Conservation (phyloP, 108 stramenopile species). For the Fragilariopsis cylindrus region DNA sequence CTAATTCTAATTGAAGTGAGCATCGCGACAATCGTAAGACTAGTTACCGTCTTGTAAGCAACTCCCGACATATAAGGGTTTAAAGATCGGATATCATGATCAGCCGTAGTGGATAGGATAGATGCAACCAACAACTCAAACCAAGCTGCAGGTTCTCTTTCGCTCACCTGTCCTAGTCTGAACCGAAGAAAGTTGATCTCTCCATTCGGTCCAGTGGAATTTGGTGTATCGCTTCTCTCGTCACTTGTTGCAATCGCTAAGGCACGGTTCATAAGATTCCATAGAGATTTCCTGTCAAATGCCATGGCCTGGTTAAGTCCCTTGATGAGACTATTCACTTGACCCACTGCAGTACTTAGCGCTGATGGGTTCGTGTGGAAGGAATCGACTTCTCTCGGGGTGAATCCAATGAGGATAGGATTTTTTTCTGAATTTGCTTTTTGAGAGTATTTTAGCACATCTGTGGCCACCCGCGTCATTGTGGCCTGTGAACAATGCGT, state of each 20-base stretch:
- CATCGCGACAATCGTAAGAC: constrained; percentile 89
- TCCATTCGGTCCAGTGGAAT: constrained; percentile 50
- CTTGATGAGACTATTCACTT: constrained; percentile 77
- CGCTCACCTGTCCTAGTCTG: constrained; percentile 86
- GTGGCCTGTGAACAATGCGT: constrained; percentile 92
- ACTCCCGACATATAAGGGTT: constrained; percentile 86
- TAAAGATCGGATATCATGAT: constrained; percentile 83
- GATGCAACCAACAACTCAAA: constrained; percentile 90
- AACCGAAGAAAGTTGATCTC: constrained; percentile 86
- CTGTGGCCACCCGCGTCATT: constrained; percentile 74
- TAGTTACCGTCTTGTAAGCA: constrained; percentile 87
- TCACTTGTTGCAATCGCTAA: constrained; percentile 89
- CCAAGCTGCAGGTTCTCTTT: constrained; percentile 86
- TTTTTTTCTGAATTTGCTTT: constrained; percentile 77
- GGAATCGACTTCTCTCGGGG: constrained; percentile 70
- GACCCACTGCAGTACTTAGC: constrained; percentile 62
- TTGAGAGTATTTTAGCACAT: constrained; percentile 78
- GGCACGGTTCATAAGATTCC: constrained; percentile 87
- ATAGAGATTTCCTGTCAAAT: constrained; percentile 88
- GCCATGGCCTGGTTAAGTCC: constrained; percentile 85
- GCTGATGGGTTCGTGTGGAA: constrained; percentile 71
- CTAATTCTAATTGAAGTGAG: constrained; percentile 88
- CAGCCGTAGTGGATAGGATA: constrained; percentile 80
- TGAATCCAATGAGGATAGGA: constrained; percentile 82
- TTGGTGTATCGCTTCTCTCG: constrained; percentile 81